Evolutionary conservation across 768 basidiomycete species (phyloP).

Genomic region (Porphyrellus cyaneotinctus): DNA sequence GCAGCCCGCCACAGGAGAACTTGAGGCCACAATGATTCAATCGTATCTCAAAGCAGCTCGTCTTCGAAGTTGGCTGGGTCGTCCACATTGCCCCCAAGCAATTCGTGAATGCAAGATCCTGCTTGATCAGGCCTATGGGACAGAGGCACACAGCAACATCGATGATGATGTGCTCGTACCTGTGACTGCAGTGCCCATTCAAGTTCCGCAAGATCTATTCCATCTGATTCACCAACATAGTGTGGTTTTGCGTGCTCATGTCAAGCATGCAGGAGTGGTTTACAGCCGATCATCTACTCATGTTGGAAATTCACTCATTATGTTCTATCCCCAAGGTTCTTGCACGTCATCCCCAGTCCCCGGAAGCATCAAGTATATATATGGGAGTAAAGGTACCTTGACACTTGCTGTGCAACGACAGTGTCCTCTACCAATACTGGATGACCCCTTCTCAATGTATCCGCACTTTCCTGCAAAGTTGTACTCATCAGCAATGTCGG

Average conservation of each 20-base stretch:
- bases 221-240: neutral
- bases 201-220: neutral
- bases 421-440: neutral
- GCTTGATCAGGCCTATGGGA: slow-evolving; percentile 14
- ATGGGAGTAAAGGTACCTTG: neutral
- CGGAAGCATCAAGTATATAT: slow-evolving; percentile 15
- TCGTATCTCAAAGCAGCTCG: slow-evolving; percentile 14
- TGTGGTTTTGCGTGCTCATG: neutral
- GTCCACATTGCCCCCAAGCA: slow-evolving; percentile 13
- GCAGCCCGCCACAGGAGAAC: slow-evolving; percentile 2
- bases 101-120: slow-evolving; percentile 17
- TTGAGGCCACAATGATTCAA: slow-evolving; percentile 9
- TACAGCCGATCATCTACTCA: slow-evolving; percentile 10
- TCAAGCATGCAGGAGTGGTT: neutral
- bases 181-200: neutral
- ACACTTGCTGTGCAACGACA: slow-evolving; percentile 7
- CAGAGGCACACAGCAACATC: neutral
- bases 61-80: slow-evolving; percentile 14
- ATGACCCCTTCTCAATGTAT: neutral
- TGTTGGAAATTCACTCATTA: slow-evolving; percentile 8
- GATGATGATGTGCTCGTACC: neutral
- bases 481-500: neutral
- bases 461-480: neutral
- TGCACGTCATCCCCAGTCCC: slow-evolving; percentile 2
- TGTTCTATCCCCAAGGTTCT: slow-evolving; percentile 10